Evolutionary conservation across 192 early-diverging fungal species (phyloP), one percentile per base, ranked within the genome.

Genomic region (Chytriomyces sp.): DNA sequence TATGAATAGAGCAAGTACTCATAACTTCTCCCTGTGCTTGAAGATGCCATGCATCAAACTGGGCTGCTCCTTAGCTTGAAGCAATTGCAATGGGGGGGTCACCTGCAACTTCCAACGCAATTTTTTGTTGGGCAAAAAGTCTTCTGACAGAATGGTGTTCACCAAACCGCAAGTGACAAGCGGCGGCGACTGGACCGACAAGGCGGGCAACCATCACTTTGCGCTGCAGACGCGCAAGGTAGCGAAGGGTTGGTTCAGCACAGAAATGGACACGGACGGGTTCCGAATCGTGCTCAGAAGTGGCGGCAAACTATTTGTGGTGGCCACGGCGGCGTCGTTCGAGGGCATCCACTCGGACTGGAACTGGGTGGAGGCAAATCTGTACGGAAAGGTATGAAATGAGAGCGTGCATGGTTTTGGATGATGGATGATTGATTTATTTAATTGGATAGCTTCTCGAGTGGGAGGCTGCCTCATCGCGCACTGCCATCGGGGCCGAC

Each of bases 301-400:
- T 48, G 70, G 20, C 35, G 45, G 50, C 71, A 72, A 61, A 45
- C 78, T 77, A 1, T 87, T 77, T 73, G 75, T 84, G 13, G 82
- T 89, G 24, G 87, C 87, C 0, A 86, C 87, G 5, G 87, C 75
- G 45, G 85, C 84, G 6, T 85, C 78, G 18, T 89, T 89, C 80
- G 87, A 87, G 64, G 80, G 79, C 45, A 89, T 89, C 61, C 87
- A 87, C 59, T 63, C 76, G 8, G 84, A 87, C 75, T 87, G 87
- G 87, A 89, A 89, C 62, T 89, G 86, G 85, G 82, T 89, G 23
- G 87, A 89, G 72, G 50, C 74, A 45, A 87, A 89, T 62, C 76
- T 84, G 43, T 81, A 85, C 46, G 35, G 78, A 35, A 87, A 89
- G 78, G 82, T 86, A 46, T 7, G 64, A 47, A 50, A 8, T 18